Evolutionary conservation across 768 basidiomycete species (phyloP), one percentile per base, ranked within the genome.

Genomic region (Tremella mesenterica): DNA sequence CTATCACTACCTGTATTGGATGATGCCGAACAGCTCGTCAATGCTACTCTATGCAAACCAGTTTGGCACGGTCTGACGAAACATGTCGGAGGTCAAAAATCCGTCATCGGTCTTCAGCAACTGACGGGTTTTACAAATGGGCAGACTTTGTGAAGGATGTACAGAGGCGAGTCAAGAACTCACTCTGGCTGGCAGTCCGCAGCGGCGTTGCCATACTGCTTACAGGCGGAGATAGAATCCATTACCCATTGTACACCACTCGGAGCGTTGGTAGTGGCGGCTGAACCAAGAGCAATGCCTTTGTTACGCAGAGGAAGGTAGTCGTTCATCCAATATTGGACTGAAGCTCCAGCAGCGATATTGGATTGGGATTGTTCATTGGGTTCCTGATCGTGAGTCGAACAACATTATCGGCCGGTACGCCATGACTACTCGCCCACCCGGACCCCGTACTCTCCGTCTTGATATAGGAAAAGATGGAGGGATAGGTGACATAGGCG

Each of bases 181-280:
- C 38, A 77, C 83, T 67, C 65, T 1, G 54, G 44, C 10, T 47
- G 53, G 52, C 68, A 70, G 44, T 70, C 68, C 23, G 65, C 60
- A 9, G 57, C 55, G 29, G 57, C 53, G 56, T 70, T 58, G 12
- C 68, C 68, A 26, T 49, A 49, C 14, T 50, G 58, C 16, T 47
- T 54, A 72, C 85, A 86, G 1, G 72, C 74, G 0, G 50, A 53
- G 28, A 84, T 63, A 75, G 87, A 88, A 16, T 78, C 48, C 31
- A 75, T 9, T 72, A 86, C 77, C 89, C 89, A 95, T 0, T 57
- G 26, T 9, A 79, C 67, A 34, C 88, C 88, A 30, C 63, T 61
- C 0, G 79, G 75, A 38, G 78, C 79, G 26, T 81, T 80, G 16
- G 86, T 85, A 52, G 79, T 78, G 18, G 86, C 84, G 25, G 91